A percentile compares a stretch with the other conserved stretches of the same genome.
These are phyloP conservation scores for Silene coronaria DNA, from an alignment of 179 eudicot species.

Conservation along the genomic window DNA sequence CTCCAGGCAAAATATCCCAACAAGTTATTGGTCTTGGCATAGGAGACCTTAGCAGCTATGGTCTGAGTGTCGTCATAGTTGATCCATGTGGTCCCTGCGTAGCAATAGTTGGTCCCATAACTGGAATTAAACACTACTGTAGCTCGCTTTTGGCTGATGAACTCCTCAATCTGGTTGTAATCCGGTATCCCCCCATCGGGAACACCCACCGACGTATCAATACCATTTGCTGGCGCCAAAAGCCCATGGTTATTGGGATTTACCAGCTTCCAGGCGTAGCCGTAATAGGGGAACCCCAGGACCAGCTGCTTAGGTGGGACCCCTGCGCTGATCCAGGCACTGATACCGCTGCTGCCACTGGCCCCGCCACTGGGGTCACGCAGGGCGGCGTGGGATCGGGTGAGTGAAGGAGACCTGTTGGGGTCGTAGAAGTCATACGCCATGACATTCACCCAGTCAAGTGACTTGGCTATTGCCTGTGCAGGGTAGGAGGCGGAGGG, in stretches of 20 bases:
- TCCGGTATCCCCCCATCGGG: conserved; percentile 24
- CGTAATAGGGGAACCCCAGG: conserved; percentile 67
- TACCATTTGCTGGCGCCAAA: conserved; percentile 42
- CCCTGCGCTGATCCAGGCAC: conserved; percentile 56
- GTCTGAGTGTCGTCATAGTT: conserved; percentile 56
- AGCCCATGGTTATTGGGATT: conserved; percentile 36
- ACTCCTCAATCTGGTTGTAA: conserved; percentile 25
- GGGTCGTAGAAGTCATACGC: conserved; percentile 63
- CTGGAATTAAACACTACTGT: conserved; percentile 35
- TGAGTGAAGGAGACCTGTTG: conserved; percentile 26
- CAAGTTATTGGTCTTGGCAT: conserved; percentile 44
- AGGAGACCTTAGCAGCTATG: conserved; percentile 38
- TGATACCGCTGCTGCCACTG: conserved; percentile 60
- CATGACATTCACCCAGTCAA: conserved; percentile 78
- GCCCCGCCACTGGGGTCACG: conserved; percentile 37
- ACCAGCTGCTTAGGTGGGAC: conserved; percentile 39
- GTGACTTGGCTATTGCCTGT: conserved; percentile 25
- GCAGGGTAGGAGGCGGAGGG: conserved; percentile 31
- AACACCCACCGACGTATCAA: conserved; percentile 15
- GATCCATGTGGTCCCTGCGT: conserved; percentile 60
- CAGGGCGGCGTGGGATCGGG: conserved; percentile 41
- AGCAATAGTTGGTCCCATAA: conserved; percentile 51
- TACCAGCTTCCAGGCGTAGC: conserved; percentile 53
- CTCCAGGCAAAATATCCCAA: conserved; percentile 86
- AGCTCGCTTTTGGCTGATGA: conserved; percentile 23